phyloP scores from a whole-genome alignment of 176 grass and related monocot genomes.

The Metroxylon sagu region DNA sequence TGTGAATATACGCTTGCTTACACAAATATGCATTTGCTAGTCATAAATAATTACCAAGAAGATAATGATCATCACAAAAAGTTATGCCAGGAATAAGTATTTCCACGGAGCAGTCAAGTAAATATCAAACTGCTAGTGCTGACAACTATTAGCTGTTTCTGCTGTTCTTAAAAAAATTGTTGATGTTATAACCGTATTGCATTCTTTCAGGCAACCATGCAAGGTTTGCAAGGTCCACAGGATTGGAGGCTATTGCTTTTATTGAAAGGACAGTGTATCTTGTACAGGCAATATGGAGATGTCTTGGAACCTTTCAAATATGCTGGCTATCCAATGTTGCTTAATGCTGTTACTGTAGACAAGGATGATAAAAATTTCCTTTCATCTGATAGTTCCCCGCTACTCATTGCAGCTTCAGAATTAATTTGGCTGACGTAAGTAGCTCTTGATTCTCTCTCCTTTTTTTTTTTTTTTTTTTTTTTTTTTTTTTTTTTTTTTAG shows the following conservation, averaged over 20 bases:
- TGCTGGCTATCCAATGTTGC: conserved; percentile 97
- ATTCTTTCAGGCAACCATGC: conserved; percentile 74
- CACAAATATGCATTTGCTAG: too few relatives aligned
- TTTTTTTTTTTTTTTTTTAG: conserved; percentile 3
- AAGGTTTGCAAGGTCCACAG: conserved; percentile 96
- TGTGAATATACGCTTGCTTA: too few relatives aligned
- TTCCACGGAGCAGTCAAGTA: too few relatives aligned
- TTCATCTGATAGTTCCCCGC: conserved; percentile 86
- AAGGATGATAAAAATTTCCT: conserved; percentile 94
- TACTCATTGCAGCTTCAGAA: conserved; percentile 92
- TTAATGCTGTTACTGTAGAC: conserved; percentile 89
- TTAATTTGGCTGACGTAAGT: conserved; percentile 96
- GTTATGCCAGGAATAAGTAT: too few relatives aligned
- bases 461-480: neutral
- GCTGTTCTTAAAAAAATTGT: too few relatives aligned
- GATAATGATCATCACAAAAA: too few relatives aligned
- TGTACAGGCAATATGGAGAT: conserved; percentile 92
- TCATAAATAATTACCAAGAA: too few relatives aligned
- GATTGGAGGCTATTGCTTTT: conserved; percentile 89
- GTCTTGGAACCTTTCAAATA: conserved; percentile 98
- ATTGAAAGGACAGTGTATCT: conserved; percentile 89
- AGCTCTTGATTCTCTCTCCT: neutral
- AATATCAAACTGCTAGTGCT: too few relatives aligned
- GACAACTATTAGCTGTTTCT: too few relatives aligned
- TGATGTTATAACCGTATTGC: conserved; percentile 14